phyloP scores from a whole-genome alignment of 1,284 basidiomycete species.

The Tylopilus sp. region DNA sequence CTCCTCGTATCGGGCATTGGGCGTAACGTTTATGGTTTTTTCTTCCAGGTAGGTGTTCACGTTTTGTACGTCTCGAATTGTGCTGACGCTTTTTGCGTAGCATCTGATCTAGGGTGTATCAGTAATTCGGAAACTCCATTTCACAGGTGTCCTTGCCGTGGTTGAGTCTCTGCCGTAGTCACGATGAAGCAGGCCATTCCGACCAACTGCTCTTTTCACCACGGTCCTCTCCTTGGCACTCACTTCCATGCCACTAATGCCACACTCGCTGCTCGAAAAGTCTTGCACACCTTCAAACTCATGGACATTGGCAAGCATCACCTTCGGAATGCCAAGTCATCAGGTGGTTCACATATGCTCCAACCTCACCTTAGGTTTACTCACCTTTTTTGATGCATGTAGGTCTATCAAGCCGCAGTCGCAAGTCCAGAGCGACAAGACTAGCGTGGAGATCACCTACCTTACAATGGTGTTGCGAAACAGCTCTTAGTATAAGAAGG shows the following conservation, averaged over 20 bases:
- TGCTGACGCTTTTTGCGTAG: slow-evolving; percentile 43
- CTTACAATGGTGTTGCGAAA: slow-evolving; percentile 84
- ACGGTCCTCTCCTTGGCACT: slow-evolving; percentile 48
- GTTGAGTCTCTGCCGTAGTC: slow-evolving; percentile 2
- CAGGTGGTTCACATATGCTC: slow-evolving; percentile 73
- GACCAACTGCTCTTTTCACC: slow-evolving; percentile 38
- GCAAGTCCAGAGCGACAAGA: slow-evolving; percentile 92
- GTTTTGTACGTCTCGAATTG: neutral
- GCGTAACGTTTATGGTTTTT: slow-evolving; percentile 64
- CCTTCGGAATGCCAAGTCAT: slow-evolving; percentile 93
- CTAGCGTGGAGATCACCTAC: slow-evolving; percentile 94
- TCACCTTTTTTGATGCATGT: neutral
- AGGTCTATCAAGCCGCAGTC: slow-evolving; percentile 73
- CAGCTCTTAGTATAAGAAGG: slow-evolving; percentile 85
- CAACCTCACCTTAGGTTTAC: neutral
- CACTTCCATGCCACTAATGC: slow-evolving; percentile 60
- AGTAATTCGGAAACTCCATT: slow-evolving; percentile 45
- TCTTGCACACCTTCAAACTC: slow-evolving; percentile 83
- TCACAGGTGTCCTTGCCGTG: neutral
- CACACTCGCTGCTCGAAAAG: slow-evolving; percentile 53
- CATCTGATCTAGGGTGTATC: slow-evolving; percentile 63
- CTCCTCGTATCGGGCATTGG: slow-evolving; percentile 62
- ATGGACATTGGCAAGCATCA: slow-evolving; percentile 95
- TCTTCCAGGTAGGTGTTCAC: slow-evolving; percentile 54
- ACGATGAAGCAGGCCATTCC: slow-evolving; percentile 11